Conservation (phyloP, 768 basidiomycete species). For the Termitomyces sp. region DNA sequence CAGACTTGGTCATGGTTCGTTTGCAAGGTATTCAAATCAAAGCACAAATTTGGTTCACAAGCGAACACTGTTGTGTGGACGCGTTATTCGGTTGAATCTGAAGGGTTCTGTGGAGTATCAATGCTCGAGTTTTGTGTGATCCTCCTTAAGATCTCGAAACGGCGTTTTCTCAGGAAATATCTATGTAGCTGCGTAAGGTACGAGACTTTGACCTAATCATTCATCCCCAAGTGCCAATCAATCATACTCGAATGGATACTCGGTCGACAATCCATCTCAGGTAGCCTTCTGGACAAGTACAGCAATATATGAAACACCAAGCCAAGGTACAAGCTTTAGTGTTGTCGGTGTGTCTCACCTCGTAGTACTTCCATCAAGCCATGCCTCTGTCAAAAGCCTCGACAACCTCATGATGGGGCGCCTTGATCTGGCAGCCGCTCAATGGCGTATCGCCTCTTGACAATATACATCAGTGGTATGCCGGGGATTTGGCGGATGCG, state of each 20-base stretch:
- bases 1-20: conserved; percentile 19
- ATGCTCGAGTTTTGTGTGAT: neutral
- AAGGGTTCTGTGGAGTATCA: too few species aligned
- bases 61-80: neutral
- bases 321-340: neutral
- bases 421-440: conserved; percentile 94
- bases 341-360: neutral
- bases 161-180: neutral
- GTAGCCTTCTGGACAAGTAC: neutral
- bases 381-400: neutral
- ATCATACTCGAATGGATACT: neutral
- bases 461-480: conserved; percentile 97
- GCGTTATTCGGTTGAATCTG: conserved; percentile 7
- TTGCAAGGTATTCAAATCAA: neutral
- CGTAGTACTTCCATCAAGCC: neutral
- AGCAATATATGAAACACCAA: neutral
- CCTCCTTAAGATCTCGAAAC: too few species aligned
- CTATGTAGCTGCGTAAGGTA: neutral
- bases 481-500: conserved; percentile 91
- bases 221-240: neutral
- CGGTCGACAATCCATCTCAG: neutral
- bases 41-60: neutral
- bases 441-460: conserved; percentile 86
- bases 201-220: neutral
- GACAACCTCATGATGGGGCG: conserved; percentile 48